Base-by-base conservation (phyloP, 257 asterid genomes). In the Fraxinus excelsior region DNA sequence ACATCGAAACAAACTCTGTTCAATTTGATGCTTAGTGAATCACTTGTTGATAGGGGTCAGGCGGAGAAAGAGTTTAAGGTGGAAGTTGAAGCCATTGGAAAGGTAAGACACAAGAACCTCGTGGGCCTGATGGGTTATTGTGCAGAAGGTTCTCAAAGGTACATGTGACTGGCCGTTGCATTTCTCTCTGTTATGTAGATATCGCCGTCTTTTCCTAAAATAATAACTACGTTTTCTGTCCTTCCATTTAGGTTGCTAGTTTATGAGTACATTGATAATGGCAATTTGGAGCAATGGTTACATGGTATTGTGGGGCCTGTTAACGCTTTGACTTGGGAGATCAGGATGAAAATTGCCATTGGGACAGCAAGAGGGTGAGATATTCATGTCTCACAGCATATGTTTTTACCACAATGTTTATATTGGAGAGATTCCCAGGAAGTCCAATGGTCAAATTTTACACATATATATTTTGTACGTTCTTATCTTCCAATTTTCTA, bases 51-150 rank as follows among this genome's bases (percentile, higher is more conserved):
- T 80, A 96, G 99, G 93, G 99, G 99, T 53, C 98, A 96, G 84
- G 98, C 97, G 42, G 97, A 90, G 89, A 89, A 89, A 82, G 99
- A 96, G 81, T 93, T 96, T 73, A 96, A 88, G 86, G 98, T 93
- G 78, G 98, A 96, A 86, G 99, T 96, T 81, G 99, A 96, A 84
- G 98, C 98, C 82, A 93, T 96, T 83, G 98, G 99, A 62, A 91
- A 91, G 88, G 98, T 93, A 79, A 92, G 91, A 82, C 99, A 96
- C 89, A 96, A 96, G 85, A 96, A 96, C 87, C 97, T 96, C 42
- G 99, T 91, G 5, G 93, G 98, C 78, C 88, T 96, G 81, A 68
- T 92, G 73, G 99, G 98, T 49, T 93, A 85, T 82, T 96, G 98
- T 86, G 97, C 96, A 51, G 97, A 96, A 80, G 98, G 98, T 74